phyloP scores from a whole-genome alignment of 495 filamentous ascomycete genomes.

The Xylaria telfairii region DNA sequence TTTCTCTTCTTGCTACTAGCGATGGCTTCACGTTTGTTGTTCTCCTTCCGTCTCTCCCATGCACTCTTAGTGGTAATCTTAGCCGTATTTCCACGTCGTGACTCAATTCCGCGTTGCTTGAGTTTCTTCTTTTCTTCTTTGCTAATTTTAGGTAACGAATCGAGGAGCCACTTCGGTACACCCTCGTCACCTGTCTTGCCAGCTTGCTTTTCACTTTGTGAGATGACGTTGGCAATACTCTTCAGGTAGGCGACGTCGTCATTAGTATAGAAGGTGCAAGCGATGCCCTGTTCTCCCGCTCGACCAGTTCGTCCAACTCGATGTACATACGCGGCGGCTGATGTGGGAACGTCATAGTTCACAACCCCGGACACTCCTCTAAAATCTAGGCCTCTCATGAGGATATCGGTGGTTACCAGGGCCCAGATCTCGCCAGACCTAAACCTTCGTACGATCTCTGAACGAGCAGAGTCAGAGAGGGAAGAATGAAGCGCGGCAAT shows the following conservation, averaged over 20 bases:
- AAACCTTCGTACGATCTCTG: slow-evolving; percentile 85
- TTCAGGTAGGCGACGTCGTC: slow-evolving; percentile 92
- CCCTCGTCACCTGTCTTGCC: slow-evolving; percentile 46
- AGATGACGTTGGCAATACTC: slow-evolving; percentile 90
- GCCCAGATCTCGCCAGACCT: slow-evolving; percentile 94
- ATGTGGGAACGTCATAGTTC: slow-evolving; percentile 95
- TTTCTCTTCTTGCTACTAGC: slow-evolving; percentile 71
- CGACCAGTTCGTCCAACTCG: slow-evolving; percentile 90
- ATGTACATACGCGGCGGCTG: slow-evolving; percentile 88
- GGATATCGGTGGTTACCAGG: slow-evolving; percentile 90
- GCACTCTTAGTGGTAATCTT: slow-evolving; percentile 93
- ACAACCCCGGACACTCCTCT: slow-evolving; percentile 90
- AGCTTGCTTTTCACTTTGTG: slow-evolving; percentile 74
- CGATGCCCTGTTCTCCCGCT: slow-evolving; percentile 88
- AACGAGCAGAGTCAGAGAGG: slow-evolving; percentile 76
- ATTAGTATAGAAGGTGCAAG: slow-evolving; percentile 92
- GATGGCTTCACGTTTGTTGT: slow-evolving; percentile 76
- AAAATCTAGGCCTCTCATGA: slow-evolving; percentile 92
- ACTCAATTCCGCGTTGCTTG: slow-evolving; percentile 83
- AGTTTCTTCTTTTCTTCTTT: slow-evolving; percentile 83
- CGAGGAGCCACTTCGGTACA: slow-evolving; percentile 86
- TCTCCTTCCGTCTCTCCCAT: slow-evolving; percentile 79
- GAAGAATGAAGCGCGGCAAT: slow-evolving; percentile 91
- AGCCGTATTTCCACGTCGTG: slow-evolving; percentile 60
- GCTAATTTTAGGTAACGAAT: slow-evolving; percentile 79